These are phyloP conservation scores for Starmerella scarabaei DNA, from an alignment of 805 yeast species.

Conservation along the genomic window DNA sequence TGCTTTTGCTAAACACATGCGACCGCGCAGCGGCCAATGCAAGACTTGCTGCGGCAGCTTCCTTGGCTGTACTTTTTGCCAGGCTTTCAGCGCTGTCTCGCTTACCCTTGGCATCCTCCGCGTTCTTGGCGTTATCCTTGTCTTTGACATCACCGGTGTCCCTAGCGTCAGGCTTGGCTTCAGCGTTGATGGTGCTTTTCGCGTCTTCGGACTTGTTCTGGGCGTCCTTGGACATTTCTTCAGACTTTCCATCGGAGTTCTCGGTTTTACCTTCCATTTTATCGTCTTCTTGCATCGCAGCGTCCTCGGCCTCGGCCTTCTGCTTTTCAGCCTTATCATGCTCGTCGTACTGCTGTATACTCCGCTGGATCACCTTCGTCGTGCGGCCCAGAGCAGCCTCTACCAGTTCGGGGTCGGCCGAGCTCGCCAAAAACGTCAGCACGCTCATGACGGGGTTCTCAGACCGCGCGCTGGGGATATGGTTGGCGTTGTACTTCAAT, in stretches of 20 bases:
- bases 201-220: background rate
- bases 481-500: conserved; percentile 58
- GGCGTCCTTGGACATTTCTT: background rate
- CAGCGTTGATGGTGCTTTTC: background rate
- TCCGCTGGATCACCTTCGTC: conserved; percentile 31
- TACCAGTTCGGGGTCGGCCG: conserved; percentile 78
- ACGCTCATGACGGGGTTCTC: conserved; percentile 93
- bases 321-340: background rate
- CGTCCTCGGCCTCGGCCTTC: background rate
- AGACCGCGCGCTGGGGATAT: conserved; percentile 67
- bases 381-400: conserved; percentile 51
- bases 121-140: background rate
- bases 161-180: too few relatives aligned
- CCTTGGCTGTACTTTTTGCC: background rate
- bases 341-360: conserved; percentile 46
- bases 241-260: background rate
- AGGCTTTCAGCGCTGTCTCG: background rate
- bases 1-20: conserved; percentile 19
- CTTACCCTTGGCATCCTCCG: conserved; percentile 6
- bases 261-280: background rate
- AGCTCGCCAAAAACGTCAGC: conserved; percentile 70
- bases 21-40: conserved; percentile 42
- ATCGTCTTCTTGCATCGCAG: background rate
- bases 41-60: conserved; percentile 42
- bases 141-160: background rate